These are phyloP conservation scores for Ricinus communis DNA, from an alignment of 345 rosid genomes.

Conservation along the genomic window DNA sequence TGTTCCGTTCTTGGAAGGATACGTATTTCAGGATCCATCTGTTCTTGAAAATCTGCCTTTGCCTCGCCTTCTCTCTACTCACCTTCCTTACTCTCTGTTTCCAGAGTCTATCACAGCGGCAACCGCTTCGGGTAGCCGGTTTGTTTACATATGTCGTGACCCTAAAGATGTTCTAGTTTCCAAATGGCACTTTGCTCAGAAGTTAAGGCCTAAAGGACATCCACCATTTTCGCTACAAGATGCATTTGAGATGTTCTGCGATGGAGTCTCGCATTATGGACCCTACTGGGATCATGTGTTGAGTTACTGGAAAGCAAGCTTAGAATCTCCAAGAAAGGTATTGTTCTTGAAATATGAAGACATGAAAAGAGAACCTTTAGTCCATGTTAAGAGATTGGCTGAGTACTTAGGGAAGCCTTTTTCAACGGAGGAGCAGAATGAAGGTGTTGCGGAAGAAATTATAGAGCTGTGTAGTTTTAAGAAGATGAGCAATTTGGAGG, in stretches of 20 bases:
- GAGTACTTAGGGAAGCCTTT: neutral
- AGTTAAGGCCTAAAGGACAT: neutral
- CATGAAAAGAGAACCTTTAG: too few relatives aligned
- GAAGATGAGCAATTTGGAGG: conserved; percentile 1
- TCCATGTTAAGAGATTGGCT: neutral
- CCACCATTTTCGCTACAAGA: neutral
- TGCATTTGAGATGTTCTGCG: neutral
- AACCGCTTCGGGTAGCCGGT: neutral
- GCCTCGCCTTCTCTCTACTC: neutral
- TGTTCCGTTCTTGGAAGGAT: too few relatives aligned
- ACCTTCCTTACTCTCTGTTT: neutral
- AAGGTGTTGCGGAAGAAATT: neutral
- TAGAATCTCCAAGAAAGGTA: too few relatives aligned
- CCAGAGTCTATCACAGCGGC: neutral
- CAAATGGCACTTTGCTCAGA: neutral
- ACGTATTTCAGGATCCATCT: too few relatives aligned
- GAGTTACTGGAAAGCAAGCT: neutral
- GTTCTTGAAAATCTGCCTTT: too few relatives aligned
- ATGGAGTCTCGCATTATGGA: neutral
- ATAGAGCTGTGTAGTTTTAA: neutral
- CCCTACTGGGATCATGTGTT: too few relatives aligned
- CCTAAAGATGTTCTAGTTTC: neutral
- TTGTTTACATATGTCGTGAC: neutral
- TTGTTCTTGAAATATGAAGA: too few relatives aligned
- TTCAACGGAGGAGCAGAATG: neutral